A percentile compares a stretch with the other conserved stretches of the same genome.
Conservation (phyloP, 2,329 filamentous ascomycete genomes). For the Lasiodiplodia hormozganensis region DNA sequence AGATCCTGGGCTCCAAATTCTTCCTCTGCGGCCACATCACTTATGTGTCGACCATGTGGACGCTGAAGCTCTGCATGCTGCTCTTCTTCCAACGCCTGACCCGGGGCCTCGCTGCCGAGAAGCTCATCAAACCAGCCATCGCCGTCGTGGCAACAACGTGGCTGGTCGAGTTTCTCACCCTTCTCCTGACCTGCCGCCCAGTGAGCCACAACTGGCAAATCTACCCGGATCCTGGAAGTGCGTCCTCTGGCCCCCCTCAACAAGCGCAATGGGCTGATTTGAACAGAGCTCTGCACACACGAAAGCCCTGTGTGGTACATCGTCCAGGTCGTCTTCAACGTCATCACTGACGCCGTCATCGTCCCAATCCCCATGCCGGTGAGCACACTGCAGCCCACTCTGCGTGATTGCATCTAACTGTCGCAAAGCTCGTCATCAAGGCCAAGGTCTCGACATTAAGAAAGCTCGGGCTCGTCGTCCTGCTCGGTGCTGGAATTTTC, state of each 20-base stretch:
- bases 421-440: slow-evolving; percentile 35
- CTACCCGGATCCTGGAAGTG: slow-evolving; percentile 48
- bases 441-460: slow-evolving; percentile 40
- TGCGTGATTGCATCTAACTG: not conserved
- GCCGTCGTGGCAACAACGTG: slow-evolving; percentile 38
- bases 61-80: slow-evolving; percentile 52
- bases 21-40: slow-evolving; percentile 46
- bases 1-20: slow-evolving; percentile 45
- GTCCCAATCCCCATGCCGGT: slow-evolving; percentile 46
- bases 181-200: slow-evolving; percentile 41
- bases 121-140: slow-evolving; percentile 46
- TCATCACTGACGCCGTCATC: slow-evolving; percentile 45
- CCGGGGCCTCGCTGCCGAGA: slow-evolving; percentile 44
- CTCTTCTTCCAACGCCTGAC: slow-evolving; percentile 50
- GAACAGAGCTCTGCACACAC: slow-evolving; percentile 40
- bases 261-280: not conserved
- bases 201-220: slow-evolving; percentile 47
- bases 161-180: slow-evolving; percentile 35
- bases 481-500: slow-evolving; percentile 45
- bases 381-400: not conserved
- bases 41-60: slow-evolving; percentile 50
- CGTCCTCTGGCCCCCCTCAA: slow-evolving; percentile 17
- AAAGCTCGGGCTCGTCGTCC: slow-evolving; percentile 40
- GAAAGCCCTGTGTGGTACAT: slow-evolving; percentile 43
- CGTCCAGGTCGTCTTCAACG: slow-evolving; percentile 44